A percentile compares a stretch with the other conserved stretches of the same genome.
Evolutionary conservation across 768 basidiomycete species (phyloP).

Genomic region (Leccinellum luteum): DNA sequence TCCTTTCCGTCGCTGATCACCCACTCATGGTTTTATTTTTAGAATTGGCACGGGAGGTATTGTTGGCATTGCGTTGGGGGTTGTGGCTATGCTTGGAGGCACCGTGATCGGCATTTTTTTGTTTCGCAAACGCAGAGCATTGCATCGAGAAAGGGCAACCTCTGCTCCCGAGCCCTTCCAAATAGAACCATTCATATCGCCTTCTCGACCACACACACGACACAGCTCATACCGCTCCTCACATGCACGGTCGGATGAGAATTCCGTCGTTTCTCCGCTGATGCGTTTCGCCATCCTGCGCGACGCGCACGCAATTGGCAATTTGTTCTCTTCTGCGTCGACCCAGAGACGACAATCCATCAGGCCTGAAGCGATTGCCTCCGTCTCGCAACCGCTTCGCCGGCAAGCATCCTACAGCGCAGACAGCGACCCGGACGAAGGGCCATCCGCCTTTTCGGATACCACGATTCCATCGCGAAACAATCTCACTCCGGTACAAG

Average conservation of each 20-base stretch:
- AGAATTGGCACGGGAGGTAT: constrained; percentile 11
- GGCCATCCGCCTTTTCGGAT: too few species aligned
- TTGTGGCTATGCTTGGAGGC: background rate
- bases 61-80: constrained; percentile 12
- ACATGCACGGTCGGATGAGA: background rate
- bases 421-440: too few species aligned
- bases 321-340: background rate
- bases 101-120: constrained; percentile 4
- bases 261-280: background rate
- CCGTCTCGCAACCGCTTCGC: too few species aligned
- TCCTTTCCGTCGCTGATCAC: background rate
- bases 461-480: too few species aligned
- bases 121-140: constrained; percentile 7
- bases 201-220: background rate
- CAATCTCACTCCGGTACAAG: too few species aligned
- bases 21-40: constrained; percentile 3
- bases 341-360: background rate
- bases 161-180: background rate
- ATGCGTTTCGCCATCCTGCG: constrained; percentile 13
- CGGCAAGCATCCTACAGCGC: too few species aligned
- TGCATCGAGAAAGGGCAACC: background rate
- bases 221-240: background rate
- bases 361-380: too few species aligned
- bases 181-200: constrained; percentile 3
- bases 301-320: constrained; percentile 2